phyloP scores from a whole-genome alignment of 352 stramenopile genomes.

The Phytophthora tubulina region DNA sequence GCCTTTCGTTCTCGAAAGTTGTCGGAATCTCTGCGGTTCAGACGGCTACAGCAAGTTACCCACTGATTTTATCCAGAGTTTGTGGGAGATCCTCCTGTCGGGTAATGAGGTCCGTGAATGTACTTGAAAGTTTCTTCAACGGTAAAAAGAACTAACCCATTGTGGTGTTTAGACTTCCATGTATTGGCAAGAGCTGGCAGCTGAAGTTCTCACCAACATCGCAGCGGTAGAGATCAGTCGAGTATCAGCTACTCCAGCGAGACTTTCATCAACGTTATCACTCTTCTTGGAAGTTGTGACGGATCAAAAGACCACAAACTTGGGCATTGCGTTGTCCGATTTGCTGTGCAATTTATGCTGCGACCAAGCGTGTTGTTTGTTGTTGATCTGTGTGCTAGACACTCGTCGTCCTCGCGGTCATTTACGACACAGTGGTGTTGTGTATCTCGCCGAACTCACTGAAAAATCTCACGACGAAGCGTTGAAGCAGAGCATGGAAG shows the following conservation, averaged over 20 bases:
- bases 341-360: conserved; percentile 69
- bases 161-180: background rate
- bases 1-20: conserved; percentile 50
- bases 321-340: conserved; percentile 59
- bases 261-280: conserved; percentile 42
- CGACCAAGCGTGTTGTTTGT: conserved; percentile 57
- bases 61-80: conserved; percentile 21
- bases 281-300: conserved; percentile 43
- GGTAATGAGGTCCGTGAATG: conserved; percentile 15
- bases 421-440: conserved; percentile 60
- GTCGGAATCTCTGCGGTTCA: conserved; percentile 63
- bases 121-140: background rate
- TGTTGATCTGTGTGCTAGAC: conserved; percentile 79
- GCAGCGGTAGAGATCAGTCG: conserved; percentile 25
- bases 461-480: conserved; percentile 49
- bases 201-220: conserved; percentile 58
- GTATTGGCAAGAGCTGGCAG: conserved; percentile 42
- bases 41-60: conserved; percentile 26
- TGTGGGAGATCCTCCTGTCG: conserved; percentile 46
- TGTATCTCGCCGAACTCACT: conserved; percentile 63
- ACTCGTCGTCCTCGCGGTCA: conserved; percentile 52
- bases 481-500: conserved; percentile 72
- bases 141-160: background rate
- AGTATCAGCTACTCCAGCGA: conserved; percentile 36
- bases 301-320: conserved; percentile 15